These are phyloP conservation scores for Oropetium thomaeum DNA, from an alignment of 176 grass and related monocot species.

Conservation along the genomic window DNA sequence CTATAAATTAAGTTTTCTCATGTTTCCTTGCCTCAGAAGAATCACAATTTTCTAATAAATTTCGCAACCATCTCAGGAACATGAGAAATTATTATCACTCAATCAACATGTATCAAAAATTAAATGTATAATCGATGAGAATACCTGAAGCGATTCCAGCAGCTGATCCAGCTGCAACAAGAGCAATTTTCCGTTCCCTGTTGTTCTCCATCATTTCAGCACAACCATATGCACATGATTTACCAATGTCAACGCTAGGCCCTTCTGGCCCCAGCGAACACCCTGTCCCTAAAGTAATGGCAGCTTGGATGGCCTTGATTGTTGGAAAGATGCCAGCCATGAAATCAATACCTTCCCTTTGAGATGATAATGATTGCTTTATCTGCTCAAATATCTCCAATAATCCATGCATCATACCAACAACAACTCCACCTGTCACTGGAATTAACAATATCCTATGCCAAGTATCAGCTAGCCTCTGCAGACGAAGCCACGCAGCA, in stretches of 20 bases:
- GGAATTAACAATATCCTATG: constrained; percentile 94
- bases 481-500: constrained; percentile 91
- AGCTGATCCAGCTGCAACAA: constrained; percentile 92
- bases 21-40: background rate
- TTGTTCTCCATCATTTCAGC: constrained; percentile 99
- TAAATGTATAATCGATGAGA: constrained; percentile 6
- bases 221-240: constrained; percentile 93
- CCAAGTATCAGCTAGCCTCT: constrained; percentile 92
- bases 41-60: background rate
- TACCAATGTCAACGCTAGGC: constrained; percentile 94
- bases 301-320: constrained; percentile 91
- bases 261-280: constrained; percentile 96
- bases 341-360: constrained; percentile 79
- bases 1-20: background rate
- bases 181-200: constrained; percentile 87
- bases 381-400: constrained; percentile 97
- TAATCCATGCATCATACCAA: constrained; percentile 98
- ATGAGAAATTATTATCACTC: constrained; percentile 3
- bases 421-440: constrained; percentile 96
- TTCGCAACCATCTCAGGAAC: background rate
- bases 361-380: constrained; percentile 68
- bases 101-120: background rate
- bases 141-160: constrained; percentile 99
- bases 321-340: constrained; percentile 75
- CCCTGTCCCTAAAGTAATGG: constrained; percentile 85